Evolutionary conservation across 805 yeast genomes (phyloP).

Genomic region (Starmerella bombicola): DNA sequence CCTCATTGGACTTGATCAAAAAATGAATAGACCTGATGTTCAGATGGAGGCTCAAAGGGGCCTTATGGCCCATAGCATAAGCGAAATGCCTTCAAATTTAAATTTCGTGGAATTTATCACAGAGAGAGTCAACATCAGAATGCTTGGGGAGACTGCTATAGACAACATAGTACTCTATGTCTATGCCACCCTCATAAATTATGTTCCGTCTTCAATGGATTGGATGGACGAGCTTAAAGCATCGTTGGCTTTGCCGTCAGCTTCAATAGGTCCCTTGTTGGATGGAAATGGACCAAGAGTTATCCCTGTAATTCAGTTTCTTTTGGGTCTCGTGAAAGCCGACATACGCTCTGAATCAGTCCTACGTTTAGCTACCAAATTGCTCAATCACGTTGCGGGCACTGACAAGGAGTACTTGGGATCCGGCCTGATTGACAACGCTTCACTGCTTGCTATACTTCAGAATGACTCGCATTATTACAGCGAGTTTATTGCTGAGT

Average conservation of each 20-base stretch:
- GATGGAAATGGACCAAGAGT: neutral
- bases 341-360: neutral
- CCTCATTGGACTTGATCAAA: constrained; percentile 46
- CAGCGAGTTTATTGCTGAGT: constrained; percentile 13
- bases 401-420: neutral
- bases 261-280: too few species aligned
- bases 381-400: neutral
- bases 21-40: constrained; percentile 50
- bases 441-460: neutral
- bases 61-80: constrained; percentile 34
- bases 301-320: neutral
- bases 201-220: too few species aligned
- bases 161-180: too few species aligned
- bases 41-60: constrained; percentile 72
- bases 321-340: neutral
- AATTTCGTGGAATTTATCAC: constrained; percentile 29
- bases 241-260: neutral
- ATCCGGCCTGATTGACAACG: neutral
- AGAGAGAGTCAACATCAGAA: constrained; percentile 17
- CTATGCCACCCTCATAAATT: too few species aligned
- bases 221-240: constrained; percentile 8
- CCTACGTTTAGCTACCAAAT: neutral
- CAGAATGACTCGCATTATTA: neutral
- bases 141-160: neutral
- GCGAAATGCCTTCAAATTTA: too few species aligned